A percentile compares a stretch with the other conserved stretches of the same genome.
phyloP scores from a whole-genome alignment of 2,329 filamentous ascomycete species.

The Bipolaris victoriae region DNA sequence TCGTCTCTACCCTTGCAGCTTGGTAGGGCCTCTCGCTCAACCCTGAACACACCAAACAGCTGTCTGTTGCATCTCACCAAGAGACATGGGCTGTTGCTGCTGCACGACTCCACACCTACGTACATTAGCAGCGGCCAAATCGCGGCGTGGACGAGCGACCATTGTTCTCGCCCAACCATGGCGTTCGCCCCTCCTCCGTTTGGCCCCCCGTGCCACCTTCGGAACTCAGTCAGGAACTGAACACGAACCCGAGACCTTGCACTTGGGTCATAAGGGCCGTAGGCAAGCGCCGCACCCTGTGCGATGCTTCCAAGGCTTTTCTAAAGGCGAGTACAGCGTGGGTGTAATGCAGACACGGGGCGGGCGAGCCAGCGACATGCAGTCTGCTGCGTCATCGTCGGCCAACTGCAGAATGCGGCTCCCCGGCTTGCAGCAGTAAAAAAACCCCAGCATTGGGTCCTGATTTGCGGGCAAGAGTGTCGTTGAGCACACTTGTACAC shows the following conservation, averaged over 20 bases:
- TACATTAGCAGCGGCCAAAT: slow-evolving; percentile 13
- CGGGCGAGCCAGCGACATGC: not conserved
- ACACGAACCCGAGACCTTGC: slow-evolving; percentile 27
- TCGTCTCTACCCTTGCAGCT: slow-evolving; percentile 5
- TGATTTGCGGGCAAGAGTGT: not conserved
- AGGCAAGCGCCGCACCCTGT: slow-evolving; percentile 14
- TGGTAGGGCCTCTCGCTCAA: slow-evolving; percentile 9
- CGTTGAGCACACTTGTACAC: not conserved
- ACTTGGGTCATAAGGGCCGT: slow-evolving; percentile 20
- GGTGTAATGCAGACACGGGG: slow-evolving; percentile 7
- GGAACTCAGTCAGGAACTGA: slow-evolving; percentile 11
- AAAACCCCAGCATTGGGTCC: not conserved
- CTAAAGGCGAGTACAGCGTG: slow-evolving; percentile 13
- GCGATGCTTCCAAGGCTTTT: slow-evolving; percentile 13
- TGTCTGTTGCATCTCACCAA: not conserved
- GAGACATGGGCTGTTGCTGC: slow-evolving; percentile 8
- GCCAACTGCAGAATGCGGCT: slow-evolving; percentile 1
- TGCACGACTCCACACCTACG: slow-evolving; percentile 6
- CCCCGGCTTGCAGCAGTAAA: not conserved
- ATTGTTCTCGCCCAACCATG: slow-evolving; percentile 9
- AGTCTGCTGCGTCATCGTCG: not conserved
- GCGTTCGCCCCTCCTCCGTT: slow-evolving; percentile 7
- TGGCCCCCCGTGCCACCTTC: slow-evolving; percentile 8
- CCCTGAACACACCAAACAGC: not conserved
- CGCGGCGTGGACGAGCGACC: slow-evolving; percentile 5